These are phyloP conservation scores for Allantophomopsis lycopodina DNA, from an alignment of 2,329 filamentous ascomycete genomes.

Conservation along the genomic window DNA sequence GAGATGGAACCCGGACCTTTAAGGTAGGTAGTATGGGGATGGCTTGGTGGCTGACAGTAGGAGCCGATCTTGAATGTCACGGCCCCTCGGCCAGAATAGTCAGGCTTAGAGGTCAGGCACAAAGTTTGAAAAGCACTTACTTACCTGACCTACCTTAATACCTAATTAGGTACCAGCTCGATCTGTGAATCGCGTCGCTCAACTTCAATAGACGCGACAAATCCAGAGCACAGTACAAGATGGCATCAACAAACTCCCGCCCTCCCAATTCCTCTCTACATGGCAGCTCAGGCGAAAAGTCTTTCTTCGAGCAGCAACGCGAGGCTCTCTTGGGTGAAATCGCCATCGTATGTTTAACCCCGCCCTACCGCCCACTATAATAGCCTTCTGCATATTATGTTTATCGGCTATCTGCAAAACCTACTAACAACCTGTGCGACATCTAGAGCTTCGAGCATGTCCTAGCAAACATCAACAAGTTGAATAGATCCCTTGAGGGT, in stretches of 20 bases:
- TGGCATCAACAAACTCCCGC: neutral
- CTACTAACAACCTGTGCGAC: neutral
- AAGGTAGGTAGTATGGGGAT: too few relatives aligned
- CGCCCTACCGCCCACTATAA: neutral
- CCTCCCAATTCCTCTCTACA: neutral
- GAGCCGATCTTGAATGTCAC: too few relatives aligned
- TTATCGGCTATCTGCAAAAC: neutral
- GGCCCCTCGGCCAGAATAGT: too few relatives aligned
- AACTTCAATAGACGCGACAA: too few relatives aligned
- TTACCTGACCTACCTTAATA: too few relatives aligned
- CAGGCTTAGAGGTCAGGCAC: too few relatives aligned
- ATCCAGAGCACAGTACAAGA: neutral
- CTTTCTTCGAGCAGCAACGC: constrained; percentile 67
- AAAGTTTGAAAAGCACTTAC: too few relatives aligned
- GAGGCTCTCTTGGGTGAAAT: constrained; percentile 60
- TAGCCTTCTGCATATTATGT: neutral
- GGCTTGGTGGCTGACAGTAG: too few relatives aligned
- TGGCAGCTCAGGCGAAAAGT: constrained; percentile 20
- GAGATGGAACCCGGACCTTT: too few relatives aligned
- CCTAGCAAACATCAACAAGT: constrained; percentile 87
- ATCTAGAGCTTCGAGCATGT: constrained; percentile 71
- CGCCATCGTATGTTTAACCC: constrained; percentile 20
- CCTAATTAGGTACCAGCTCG: too few relatives aligned
- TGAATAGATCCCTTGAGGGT: constrained; percentile 85
- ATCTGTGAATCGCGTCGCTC: too few relatives aligned